Evolutionary conservation across 2,329 filamentous ascomycete genomes (phyloP).

Genomic region (Akanthomyces uredinophilus): DNA sequence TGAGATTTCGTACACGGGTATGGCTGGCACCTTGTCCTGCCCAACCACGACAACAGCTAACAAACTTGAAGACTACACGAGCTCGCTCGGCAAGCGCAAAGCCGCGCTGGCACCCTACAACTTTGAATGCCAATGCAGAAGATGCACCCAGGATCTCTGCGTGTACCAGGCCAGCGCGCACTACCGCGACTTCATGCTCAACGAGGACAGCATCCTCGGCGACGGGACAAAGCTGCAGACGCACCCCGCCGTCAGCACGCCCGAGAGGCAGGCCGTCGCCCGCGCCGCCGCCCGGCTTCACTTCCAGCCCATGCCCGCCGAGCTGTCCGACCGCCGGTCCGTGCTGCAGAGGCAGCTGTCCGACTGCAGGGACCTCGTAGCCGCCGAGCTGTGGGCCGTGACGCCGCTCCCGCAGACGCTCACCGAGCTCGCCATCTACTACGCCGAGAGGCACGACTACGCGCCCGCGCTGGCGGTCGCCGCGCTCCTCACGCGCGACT

Average conservation of each 20-base stretch:
- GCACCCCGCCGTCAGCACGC: slow-evolving; percentile 24
- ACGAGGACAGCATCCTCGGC: slow-evolving; percentile 33
- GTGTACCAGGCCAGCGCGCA: slow-evolving; percentile 47
- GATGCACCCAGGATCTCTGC: slow-evolving; percentile 47
- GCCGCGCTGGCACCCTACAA: slow-evolving; percentile 43
- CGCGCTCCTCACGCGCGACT: slow-evolving; percentile 42
- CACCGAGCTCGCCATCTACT: slow-evolving; percentile 40
- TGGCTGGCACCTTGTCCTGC: slow-evolving; percentile 18
- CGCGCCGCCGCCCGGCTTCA: slow-evolving; percentile 27
- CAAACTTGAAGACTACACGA: slow-evolving; percentile 41
- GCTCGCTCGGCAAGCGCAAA: slow-evolving; percentile 38
- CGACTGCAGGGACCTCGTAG: slow-evolving; percentile 22
- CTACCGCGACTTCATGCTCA: slow-evolving; percentile 38
- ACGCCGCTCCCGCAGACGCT: slow-evolving; percentile 44
- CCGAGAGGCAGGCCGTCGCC: slow-evolving; percentile 18
- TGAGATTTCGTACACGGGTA: slow-evolving; percentile 58
- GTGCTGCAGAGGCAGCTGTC: slow-evolving; percentile 21
- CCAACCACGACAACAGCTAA: neutral
- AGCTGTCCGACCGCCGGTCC: slow-evolving; percentile 24
- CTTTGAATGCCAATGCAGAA: slow-evolving; percentile 47
- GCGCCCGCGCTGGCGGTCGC: slow-evolving; percentile 40
- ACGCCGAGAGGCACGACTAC: slow-evolving; percentile 37
- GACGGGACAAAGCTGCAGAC: slow-evolving; percentile 29
- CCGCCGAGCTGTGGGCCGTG: slow-evolving; percentile 39
- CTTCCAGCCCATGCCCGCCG: slow-evolving; percentile 20